These are phyloP conservation scores for Lecanicillium sp. DNA, from an alignment of 2,329 filamentous ascomycete species.

Conservation along the genomic window DNA sequence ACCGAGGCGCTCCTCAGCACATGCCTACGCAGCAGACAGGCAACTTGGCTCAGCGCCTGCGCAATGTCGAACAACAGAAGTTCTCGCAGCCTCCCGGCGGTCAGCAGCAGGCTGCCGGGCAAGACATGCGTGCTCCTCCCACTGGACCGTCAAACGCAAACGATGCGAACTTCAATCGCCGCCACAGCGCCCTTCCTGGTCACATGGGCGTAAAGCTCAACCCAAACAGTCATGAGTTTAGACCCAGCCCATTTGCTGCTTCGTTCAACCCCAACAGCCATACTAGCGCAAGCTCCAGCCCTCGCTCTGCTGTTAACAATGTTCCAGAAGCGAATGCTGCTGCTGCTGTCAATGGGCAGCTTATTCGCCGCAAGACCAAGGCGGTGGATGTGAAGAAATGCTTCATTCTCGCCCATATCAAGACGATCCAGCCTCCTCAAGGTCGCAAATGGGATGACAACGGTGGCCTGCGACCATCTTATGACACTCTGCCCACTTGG, in stretches of 20 bases:
- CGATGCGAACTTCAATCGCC: slow-evolving; percentile 47
- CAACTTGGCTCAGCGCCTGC: slow-evolving; percentile 44
- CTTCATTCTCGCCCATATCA: slow-evolving; percentile 47
- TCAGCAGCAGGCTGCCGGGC: slow-evolving; percentile 47
- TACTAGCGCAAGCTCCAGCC: slow-evolving; percentile 66
- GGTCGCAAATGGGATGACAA: slow-evolving; percentile 65
- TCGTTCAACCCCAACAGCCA: slow-evolving; percentile 70
- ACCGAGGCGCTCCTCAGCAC: slow-evolving; percentile 39
- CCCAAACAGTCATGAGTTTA: slow-evolving; percentile 70
- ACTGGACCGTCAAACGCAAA: slow-evolving; percentile 61
- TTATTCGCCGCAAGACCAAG: slow-evolving; percentile 66
- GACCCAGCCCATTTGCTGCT: slow-evolving; percentile 73
- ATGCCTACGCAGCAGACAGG: slow-evolving; percentile 38
- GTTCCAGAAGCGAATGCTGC: slow-evolving; percentile 26
- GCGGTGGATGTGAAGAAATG: slow-evolving; percentile 67
- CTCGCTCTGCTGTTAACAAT: slow-evolving; percentile 55
- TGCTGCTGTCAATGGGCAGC: slow-evolving; percentile 34
- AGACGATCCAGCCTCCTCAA: slow-evolving; percentile 46
- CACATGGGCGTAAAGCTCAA: slow-evolving; percentile 55
- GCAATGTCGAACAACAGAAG: slow-evolving; percentile 47
- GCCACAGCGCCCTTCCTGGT: slow-evolving; percentile 44
- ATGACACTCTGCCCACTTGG: slow-evolving; percentile 82
- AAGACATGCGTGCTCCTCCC: slow-evolving; percentile 65
- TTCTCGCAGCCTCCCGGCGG: slow-evolving; percentile 36
- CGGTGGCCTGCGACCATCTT: slow-evolving; percentile 77